phyloP scores from a whole-genome alignment of 805 yeast genomes.

The Pichia ethanolica region DNA sequence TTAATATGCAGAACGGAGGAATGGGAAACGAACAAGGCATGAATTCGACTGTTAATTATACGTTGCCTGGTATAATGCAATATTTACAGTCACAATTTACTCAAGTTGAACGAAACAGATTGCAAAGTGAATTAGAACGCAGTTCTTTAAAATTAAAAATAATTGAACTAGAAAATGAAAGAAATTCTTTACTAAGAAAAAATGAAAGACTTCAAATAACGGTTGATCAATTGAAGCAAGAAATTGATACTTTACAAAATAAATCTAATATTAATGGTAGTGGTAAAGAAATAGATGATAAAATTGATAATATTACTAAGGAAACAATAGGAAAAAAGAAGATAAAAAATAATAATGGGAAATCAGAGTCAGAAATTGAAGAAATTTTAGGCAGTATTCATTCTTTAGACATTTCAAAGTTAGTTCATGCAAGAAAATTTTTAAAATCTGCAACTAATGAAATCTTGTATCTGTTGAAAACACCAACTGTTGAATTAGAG shows the following conservation, averaged over 20 bases:
- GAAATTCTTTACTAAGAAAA: slow-evolving; percentile 35
- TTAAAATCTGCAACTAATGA: slow-evolving; percentile 30
- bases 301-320: background rate
- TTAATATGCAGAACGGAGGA: background rate
- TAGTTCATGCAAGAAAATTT: slow-evolving; percentile 28
- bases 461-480: slow-evolving; percentile 28
- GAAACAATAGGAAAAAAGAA: no score
- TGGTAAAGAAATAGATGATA: background rate
- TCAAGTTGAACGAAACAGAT: slow-evolving; percentile 35
- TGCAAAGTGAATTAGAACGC: slow-evolving; percentile 46
- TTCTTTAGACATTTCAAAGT: slow-evolving; percentile 22
- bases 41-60: slow-evolving; percentile 22
- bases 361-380: background rate
- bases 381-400: slow-evolving; percentile 12
- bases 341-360: background rate
- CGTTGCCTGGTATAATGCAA: slow-evolving; percentile 54
- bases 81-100: slow-evolving; percentile 55
- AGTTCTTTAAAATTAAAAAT: slow-evolving; percentile 43
- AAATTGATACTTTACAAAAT: background rate
- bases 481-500: slow-evolving; percentile 27
- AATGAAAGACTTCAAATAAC: slow-evolving; percentile 35
- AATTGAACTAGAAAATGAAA: slow-evolving; percentile 44
- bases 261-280: background rate
- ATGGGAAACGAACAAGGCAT: background rate
- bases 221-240: slow-evolving; percentile 32